Evolutionary conservation across 371 early-diverging fungal genomes (phyloP).

Genomic region (Rhizoclosmatium hyalinum): DNA sequence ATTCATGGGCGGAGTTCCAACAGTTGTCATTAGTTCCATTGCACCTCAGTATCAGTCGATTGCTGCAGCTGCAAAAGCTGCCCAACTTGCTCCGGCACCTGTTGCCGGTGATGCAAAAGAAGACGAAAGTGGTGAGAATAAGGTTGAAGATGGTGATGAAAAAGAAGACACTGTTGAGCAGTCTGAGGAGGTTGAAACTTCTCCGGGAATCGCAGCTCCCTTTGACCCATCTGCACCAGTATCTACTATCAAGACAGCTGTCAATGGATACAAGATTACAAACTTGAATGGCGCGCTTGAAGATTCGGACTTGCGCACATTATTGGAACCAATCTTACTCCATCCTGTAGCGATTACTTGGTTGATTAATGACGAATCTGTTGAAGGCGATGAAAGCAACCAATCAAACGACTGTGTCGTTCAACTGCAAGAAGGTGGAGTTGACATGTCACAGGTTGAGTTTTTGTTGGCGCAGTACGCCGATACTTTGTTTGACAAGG

Average conservation of each 20-base stretch:
- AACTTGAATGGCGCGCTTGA: constrained; percentile 36
- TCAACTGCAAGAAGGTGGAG: background rate
- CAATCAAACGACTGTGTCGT: constrained; percentile 17
- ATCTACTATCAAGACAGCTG: background rate
- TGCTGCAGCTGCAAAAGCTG: background rate
- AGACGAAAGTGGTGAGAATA: background rate
- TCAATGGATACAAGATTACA: constrained; percentile 39
- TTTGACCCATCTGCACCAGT: background rate
- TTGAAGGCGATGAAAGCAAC: too few relatives aligned
- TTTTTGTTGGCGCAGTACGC: background rate
- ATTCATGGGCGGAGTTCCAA: constrained; percentile 21
- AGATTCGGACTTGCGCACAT: constrained; percentile 31
- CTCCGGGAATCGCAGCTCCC: background rate
- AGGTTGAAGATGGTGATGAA: background rate
- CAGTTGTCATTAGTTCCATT: constrained; percentile 24
- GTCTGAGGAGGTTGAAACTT: background rate
- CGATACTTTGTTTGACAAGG: background rate
- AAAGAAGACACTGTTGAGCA: background rate
- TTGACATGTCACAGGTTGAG: constrained; percentile 20
- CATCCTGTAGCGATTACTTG: constrained; percentile 12
- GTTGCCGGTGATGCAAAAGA: background rate
- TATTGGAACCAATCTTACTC: constrained; percentile 40
- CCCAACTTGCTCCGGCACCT: background rate
- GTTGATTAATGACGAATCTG: background rate
- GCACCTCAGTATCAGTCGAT: constrained; percentile 23